These are phyloP conservation scores for Baudoinia panamericana DNA, from an alignment of 495 filamentous ascomycete genomes.

Conservation along the genomic window DNA sequence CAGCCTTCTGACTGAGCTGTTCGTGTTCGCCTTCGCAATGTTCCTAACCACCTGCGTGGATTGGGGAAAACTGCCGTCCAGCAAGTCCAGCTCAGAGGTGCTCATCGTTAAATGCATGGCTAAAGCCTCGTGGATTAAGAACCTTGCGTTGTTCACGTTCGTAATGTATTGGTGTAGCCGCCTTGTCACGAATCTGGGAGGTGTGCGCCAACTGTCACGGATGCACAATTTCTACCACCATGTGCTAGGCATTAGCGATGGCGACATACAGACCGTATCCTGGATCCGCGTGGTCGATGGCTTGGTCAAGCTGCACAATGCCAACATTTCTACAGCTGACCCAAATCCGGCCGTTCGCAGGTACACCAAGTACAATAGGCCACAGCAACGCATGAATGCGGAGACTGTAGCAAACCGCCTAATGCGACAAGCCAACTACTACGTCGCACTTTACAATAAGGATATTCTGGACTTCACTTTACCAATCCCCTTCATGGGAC, in stretches of 20 bases:
- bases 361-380: slow-evolving; percentile 56
- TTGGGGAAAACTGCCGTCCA: slow-evolving; percentile 60
- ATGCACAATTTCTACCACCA: slow-evolving; percentile 84
- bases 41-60: slow-evolving; percentile 83
- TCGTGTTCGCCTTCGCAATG: slow-evolving; percentile 71
- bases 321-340: slow-evolving; percentile 69
- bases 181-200: slow-evolving; percentile 59
- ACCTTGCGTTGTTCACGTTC: slow-evolving; percentile 70
- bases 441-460: slow-evolving; percentile 94
- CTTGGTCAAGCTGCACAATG: slow-evolving; percentile 74
- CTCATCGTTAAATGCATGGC: slow-evolving; percentile 62
- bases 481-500: slow-evolving; percentile 69
- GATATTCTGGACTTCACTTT: slow-evolving; percentile 79
- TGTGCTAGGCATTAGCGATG: slow-evolving; percentile 73
- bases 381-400: slow-evolving; percentile 90
- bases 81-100: slow-evolving; percentile 62
- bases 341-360: slow-evolving; percentile 47
- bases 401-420: slow-evolving; percentile 93
- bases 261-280: slow-evolving; percentile 88
- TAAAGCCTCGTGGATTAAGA: slow-evolving; percentile 35
- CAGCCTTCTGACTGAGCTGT: slow-evolving; percentile 63
- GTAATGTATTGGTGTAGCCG: slow-evolving; percentile 79
- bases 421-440: slow-evolving; percentile 92
- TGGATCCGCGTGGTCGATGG: slow-evolving; percentile 91
- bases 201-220: slow-evolving; percentile 57